These are phyloP conservation scores for Pseudocercospora cruenta DNA, from an alignment of 2,329 filamentous ascomycete genomes.

Conservation along the genomic window DNA sequence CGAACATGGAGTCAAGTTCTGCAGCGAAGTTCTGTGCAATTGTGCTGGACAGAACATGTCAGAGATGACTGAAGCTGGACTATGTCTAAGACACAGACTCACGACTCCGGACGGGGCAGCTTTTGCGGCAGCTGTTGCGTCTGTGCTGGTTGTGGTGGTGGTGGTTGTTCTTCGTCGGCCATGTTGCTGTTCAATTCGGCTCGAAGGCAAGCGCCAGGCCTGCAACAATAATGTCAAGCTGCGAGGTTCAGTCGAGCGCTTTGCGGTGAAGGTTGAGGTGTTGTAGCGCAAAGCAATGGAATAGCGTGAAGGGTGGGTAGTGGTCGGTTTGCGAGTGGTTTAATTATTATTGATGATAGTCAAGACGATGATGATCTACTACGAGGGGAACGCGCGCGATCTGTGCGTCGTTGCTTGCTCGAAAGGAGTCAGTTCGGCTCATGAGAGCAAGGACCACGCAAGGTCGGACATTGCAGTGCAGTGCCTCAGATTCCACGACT, in stretches of 20 bases:
- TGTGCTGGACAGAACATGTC: slow-evolving; percentile 60
- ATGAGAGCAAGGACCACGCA: not conserved
- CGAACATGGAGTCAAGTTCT: slow-evolving; percentile 86
- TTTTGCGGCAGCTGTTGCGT: slow-evolving; percentile 10
- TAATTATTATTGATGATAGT: not conserved
- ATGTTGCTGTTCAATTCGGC: slow-evolving; percentile 5
- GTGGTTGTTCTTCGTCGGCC: slow-evolving; percentile 17
- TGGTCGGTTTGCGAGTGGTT: not conserved
- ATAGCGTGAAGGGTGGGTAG: too few relatives aligned
- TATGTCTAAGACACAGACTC: slow-evolving; percentile 12
- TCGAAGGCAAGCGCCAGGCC: slow-evolving; percentile 2
- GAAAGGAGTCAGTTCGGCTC: not conserved
- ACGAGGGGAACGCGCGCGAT: not conserved
- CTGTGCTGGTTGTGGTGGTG: not conserved
- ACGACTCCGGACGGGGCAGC: slow-evolving; percentile 33
- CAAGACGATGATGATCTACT: not conserved
- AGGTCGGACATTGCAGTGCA: not conserved
- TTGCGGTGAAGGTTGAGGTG: not conserved
- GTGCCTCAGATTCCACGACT: not conserved
- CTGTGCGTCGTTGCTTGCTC: not conserved
- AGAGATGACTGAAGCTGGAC: not conserved
- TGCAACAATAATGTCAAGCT: not conserved
- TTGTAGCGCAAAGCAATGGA: not conserved
- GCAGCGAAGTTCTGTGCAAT: slow-evolving; percentile 85
- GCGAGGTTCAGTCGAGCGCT: not conserved